Percentiles rank a stretch among this genome's conserved stretches.
Conservation (phyloP, 768 basidiomycete genomes). For the Gloeophyllum trabeum region DNA sequence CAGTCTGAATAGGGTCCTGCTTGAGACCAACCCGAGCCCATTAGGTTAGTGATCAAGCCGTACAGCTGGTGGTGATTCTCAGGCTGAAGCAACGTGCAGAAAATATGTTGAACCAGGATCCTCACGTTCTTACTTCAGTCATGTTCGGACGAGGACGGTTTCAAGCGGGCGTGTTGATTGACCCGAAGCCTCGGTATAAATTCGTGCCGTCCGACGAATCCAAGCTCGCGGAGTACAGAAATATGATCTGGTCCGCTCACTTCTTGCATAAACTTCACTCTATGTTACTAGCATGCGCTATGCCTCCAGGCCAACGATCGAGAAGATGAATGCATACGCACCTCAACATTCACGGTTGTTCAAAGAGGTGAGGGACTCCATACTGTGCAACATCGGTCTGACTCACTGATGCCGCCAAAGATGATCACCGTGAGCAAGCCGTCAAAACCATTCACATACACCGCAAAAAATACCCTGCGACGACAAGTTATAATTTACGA, state of each 20-base stretch:
- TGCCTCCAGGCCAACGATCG: slow-evolving; percentile 29
- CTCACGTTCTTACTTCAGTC: slow-evolving; percentile 16
- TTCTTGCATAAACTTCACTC: background rate
- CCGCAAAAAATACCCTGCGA: slow-evolving; percentile 27
- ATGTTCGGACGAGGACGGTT: slow-evolving; percentile 23
- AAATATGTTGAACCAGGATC: slow-evolving; percentile 19
- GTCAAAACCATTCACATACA: slow-evolving; percentile 29
- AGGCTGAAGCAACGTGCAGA: slow-evolving; percentile 20
- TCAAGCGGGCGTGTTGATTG: slow-evolving; percentile 20
- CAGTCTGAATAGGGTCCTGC: background rate
- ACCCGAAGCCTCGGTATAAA: slow-evolving; percentile 14
- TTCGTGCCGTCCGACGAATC: slow-evolving; percentile 14
- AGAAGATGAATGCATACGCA: slow-evolving; percentile 27
- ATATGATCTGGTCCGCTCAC: slow-evolving; percentile 1
- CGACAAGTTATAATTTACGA: slow-evolving; percentile 23
- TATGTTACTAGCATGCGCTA: background rate
- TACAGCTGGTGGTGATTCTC: no score
- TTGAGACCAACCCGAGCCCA: slow-evolving; percentile 24
- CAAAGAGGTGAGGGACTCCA: slow-evolving; percentile 25
- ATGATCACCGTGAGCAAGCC: slow-evolving; percentile 31
- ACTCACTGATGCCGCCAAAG: slow-evolving; percentile 11
- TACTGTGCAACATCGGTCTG: background rate
- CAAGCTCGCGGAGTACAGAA: slow-evolving; percentile 13
- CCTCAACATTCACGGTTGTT: slow-evolving; percentile 34
- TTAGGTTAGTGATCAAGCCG: slow-evolving; percentile 17